These are phyloP conservation scores for Curvularia eragrostidis DNA, from an alignment of 2,329 filamentous ascomycete genomes.

Conservation along the genomic window DNA sequence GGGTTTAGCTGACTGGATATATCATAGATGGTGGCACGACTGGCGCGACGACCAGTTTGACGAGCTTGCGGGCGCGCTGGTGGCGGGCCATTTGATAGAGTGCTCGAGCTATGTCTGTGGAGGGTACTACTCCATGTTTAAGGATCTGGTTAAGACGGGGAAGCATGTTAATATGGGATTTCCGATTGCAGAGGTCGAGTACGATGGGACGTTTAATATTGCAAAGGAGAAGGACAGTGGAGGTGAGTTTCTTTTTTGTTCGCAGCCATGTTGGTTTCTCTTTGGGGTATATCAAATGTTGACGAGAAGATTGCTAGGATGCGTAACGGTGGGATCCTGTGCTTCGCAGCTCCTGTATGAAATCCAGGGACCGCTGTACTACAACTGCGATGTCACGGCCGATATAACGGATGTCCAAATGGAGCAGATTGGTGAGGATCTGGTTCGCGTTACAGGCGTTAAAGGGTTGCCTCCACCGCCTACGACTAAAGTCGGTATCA, in stretches of 20 bases:
- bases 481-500: slow-evolving; percentile 55
- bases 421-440: slow-evolving; percentile 55
- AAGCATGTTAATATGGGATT: slow-evolving; percentile 45
- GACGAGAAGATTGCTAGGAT: slow-evolving; percentile 6
- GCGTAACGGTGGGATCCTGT: slow-evolving; percentile 56
- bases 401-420: slow-evolving; percentile 34
- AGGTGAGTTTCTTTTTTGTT: slow-evolving; percentile 30
- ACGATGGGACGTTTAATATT: slow-evolving; percentile 28
- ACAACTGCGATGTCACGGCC: slow-evolving; percentile 54
- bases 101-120: slow-evolving; percentile 47
- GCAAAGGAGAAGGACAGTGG: slow-evolving; percentile 44
- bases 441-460: slow-evolving; percentile 48
- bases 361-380: slow-evolving; percentile 50
- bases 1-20: slow-evolving; percentile 37
- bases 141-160: slow-evolving; percentile 41
- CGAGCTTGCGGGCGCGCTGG: slow-evolving; percentile 44
- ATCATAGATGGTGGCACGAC: slow-evolving; percentile 58
- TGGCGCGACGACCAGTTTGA: slow-evolving; percentile 53
- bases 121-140: slow-evolving; percentile 51
- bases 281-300: neutral
- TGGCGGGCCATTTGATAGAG: slow-evolving; percentile 53
- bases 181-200: slow-evolving; percentile 32
- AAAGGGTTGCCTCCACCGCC: slow-evolving; percentile 55
- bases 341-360: slow-evolving; percentile 59
- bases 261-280: too few relatives aligned